These are phyloP conservation scores for Coffea canephora DNA, from an alignment of 257 asterid genomes.

Conservation along the genomic window DNA sequence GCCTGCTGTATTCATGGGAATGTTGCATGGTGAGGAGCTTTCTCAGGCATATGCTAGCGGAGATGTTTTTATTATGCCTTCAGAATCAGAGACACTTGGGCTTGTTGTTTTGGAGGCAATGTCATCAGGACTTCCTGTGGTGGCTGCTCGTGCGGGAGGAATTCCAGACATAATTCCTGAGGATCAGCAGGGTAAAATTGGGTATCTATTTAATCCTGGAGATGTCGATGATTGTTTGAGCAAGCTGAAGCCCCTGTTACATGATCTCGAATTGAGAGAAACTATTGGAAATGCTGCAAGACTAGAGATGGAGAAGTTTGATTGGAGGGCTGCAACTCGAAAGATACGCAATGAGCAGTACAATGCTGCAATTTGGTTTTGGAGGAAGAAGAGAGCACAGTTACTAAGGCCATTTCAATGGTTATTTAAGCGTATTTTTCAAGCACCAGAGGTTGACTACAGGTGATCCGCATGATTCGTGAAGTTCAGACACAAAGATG, in stretches of 20 bases:
- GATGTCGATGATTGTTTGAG: slow-evolving; percentile 86
- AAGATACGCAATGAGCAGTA: slow-evolving; percentile 81
- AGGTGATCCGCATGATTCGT: slow-evolving; percentile 9
- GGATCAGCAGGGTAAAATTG: slow-evolving; percentile 77
- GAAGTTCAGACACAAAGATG: neutral
- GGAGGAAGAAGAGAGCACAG: slow-evolving; percentile 74
- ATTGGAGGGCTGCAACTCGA: slow-evolving; percentile 91
- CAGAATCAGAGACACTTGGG: slow-evolving; percentile 94
- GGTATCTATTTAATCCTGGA: slow-evolving; percentile 76
- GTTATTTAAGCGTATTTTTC: slow-evolving; percentile 46
- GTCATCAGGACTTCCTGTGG: slow-evolving; percentile 95
- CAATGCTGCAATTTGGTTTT: slow-evolving; percentile 84
- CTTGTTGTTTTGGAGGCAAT: slow-evolving; percentile 91
- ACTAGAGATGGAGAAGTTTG: slow-evolving; percentile 77
- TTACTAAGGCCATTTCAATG: slow-evolving; percentile 65
- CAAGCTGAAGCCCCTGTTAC: slow-evolving; percentile 66
- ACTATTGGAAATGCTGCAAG: slow-evolving; percentile 79
- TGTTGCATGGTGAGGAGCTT: slow-evolving; percentile 87
- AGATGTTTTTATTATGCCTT: slow-evolving; percentile 85
- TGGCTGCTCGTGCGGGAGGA: slow-evolving; percentile 98
- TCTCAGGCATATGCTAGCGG: slow-evolving; percentile 97
- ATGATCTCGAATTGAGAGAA: slow-evolving; percentile 56
- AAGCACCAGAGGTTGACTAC: slow-evolving; percentile 35
- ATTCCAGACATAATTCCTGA: slow-evolving; percentile 89
- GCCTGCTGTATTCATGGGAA: slow-evolving; percentile 93